Conservation (phyloP, 2,329 filamentous ascomycete genomes). For the Sclerotinia trifoliorum region DNA sequence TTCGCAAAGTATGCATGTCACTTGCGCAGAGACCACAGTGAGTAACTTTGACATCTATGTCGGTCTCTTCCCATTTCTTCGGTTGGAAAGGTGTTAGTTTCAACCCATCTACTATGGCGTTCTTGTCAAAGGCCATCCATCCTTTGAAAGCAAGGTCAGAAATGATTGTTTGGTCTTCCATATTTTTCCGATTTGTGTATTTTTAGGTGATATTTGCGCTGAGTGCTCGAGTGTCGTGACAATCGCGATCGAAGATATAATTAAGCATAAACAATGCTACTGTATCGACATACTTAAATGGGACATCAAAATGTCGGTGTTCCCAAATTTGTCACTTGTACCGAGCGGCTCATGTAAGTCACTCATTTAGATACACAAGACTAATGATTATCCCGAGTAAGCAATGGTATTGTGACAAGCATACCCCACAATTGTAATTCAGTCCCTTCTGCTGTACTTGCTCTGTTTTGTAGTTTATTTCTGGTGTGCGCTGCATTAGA, state of each 20-base stretch:
- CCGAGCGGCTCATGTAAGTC: neutral
- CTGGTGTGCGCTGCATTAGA: neutral
- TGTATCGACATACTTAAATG: neutral
- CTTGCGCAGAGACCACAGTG: conserved; percentile 49
- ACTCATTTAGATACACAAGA: neutral
- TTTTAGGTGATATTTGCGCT: neutral
- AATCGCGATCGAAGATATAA: neutral
- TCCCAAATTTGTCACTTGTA: conserved; percentile 5
- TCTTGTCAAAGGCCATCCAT: conserved; percentile 37
- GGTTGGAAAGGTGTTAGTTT: conserved; percentile 41
- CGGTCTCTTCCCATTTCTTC: conserved; percentile 47
- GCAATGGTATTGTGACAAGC: neutral
- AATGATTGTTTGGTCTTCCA: neutral
- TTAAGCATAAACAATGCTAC: neutral
- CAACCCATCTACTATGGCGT: conserved; percentile 34
- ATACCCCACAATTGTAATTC: neutral
- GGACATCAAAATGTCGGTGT: neutral
- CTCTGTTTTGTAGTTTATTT: neutral
- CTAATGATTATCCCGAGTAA: neutral
- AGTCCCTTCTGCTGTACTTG: conserved; percentile 1
- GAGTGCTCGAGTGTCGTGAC: neutral
- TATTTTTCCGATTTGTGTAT: neutral
- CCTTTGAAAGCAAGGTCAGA: conserved; percentile 27
- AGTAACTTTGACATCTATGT: conserved; percentile 47
- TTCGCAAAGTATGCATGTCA: conserved; percentile 36